Percentiles rank a stretch among this genome's conserved stretches.
phyloP scores from a whole-genome alignment of 805 yeast genomes.

The Yamadazyma ubonensis region DNA sequence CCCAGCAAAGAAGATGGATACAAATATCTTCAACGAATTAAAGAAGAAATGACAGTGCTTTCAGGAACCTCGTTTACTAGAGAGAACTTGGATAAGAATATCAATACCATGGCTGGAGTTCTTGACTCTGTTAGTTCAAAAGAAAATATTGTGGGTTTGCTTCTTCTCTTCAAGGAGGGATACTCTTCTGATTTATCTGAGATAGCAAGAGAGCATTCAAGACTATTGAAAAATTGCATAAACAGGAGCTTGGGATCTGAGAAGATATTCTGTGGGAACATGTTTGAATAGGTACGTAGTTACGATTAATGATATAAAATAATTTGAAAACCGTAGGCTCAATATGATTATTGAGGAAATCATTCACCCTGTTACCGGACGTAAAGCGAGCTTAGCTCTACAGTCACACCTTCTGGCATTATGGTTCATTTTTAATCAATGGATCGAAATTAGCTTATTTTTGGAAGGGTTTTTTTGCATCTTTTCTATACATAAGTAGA shows the following conservation, averaged over 20 bases:
- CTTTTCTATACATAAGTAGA: too few relatives aligned
- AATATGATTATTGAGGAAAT: neutral
- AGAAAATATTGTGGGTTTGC: conserved; percentile 15
- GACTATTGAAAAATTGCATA: conserved; percentile 15
- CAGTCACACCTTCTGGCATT: too few relatives aligned
- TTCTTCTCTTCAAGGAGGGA: conserved; percentile 11
- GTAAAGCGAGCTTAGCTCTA: too few relatives aligned
- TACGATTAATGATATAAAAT: neutral
- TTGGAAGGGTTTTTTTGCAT: too few relatives aligned
- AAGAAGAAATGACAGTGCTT: conserved; percentile 11
- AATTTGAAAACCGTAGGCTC: neutral
- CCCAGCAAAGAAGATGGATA: conserved; percentile 14
- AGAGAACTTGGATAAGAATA: conserved; percentile 9
- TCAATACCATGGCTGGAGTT: conserved; percentile 12
- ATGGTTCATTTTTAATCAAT: too few relatives aligned
- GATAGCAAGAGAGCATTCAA: conserved; percentile 16
- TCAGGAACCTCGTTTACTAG: conserved; percentile 12
- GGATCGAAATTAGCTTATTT: too few relatives aligned
- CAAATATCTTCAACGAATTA: conserved; percentile 10
- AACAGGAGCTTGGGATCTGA: conserved; percentile 14
- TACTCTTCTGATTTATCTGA: conserved; percentile 13
- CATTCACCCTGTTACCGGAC: too few relatives aligned
- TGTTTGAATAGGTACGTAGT: conserved; percentile 17
- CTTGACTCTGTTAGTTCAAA: conserved; percentile 9
- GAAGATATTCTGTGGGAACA: conserved; percentile 9